Evolutionary conservation across 2,329 filamentous ascomycete species (phyloP), one percentile per base, ranked within the genome.

Genomic region (Orbilia quercus): DNA sequence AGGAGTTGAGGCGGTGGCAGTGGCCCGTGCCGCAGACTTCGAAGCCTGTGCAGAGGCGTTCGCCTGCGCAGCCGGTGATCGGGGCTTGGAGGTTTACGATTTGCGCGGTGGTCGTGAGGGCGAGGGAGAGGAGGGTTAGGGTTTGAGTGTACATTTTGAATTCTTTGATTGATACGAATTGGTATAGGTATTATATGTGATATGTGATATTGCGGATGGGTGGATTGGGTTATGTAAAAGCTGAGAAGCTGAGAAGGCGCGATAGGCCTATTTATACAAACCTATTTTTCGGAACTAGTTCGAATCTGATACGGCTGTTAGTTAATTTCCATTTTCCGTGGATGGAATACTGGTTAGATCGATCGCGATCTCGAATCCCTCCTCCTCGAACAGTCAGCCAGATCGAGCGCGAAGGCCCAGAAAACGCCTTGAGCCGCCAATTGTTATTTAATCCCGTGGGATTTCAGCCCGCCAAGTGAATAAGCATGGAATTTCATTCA

Each of bases 1-100:
- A 63, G 22, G 58, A 63, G 11, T 63, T 23, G 5, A 28, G 45
- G 20, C 58, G 36, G 44, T 63, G 58, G 14, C 58, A 63, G 14
- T 44, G 25, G 20, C 45, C 45, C 2, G 23, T 14, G 18, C 53
- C 53, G 22, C 53, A 57, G 20, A 16, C 34, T 20, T 57, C 4
- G 36, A 57, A 57, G 12, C 53, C 53, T n/a, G 53, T 57, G 53
- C 53, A 57, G 12, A n/a, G 23, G 11, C 1, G 9, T 42, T 57
- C 25, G 1, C 53, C 38, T 42, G 16, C 31, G 34, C 53, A 57
- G 4, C 53, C 53, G 36, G 34, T 40, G 38, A 57, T 57, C 9
- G 53, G 53, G 1, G 18, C 53, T 44, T 57, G 53, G 2, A 57
- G 3, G 9, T 6, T 36, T n/a, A 31, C 5, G 23, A 42, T 5